Percentiles rank a stretch among this genome's conserved stretches.
Evolutionary conservation across 352 stramenopile genomes (phyloP).

Genomic region (Globisporangium takayamanum): DNA sequence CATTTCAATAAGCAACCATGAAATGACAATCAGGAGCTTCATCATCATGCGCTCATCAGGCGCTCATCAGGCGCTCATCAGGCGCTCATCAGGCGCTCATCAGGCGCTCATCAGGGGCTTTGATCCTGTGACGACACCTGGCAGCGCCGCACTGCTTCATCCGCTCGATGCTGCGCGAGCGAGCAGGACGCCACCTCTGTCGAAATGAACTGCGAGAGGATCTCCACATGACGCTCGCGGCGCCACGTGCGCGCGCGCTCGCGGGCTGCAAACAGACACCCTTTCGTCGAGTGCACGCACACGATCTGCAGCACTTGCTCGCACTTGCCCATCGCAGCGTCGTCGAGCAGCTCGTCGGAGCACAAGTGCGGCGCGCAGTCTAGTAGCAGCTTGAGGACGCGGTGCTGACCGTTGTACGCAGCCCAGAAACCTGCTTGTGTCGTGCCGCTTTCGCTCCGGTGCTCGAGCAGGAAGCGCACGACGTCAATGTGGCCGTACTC

Average conservation of each 20-base stretch:
- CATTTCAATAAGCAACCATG: too few species aligned
- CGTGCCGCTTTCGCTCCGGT: background rate
- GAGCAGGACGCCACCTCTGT: background rate
- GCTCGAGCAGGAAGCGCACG: background rate
- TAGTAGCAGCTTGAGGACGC: background rate
- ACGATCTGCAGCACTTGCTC: background rate
- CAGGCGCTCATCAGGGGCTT: too few species aligned
- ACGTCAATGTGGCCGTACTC: constrained; percentile 2
- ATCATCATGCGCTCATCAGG: too few species aligned
- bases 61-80: too few species aligned
- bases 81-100: too few species aligned
- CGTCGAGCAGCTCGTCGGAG: background rate
- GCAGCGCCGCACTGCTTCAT: background rate
- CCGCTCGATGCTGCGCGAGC: background rate
- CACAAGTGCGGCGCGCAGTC: background rate
- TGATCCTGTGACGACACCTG: background rate
- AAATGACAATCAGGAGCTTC: too few species aligned
- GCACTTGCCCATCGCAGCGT: background rate
- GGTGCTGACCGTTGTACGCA: background rate
- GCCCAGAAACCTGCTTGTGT: background rate
- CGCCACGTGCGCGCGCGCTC: constrained; percentile 1
- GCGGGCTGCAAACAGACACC: constrained; percentile 5
- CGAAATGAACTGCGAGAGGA: background rate
- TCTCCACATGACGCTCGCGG: background rate
- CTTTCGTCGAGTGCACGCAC: background rate